These are phyloP conservation scores for Diaporthe batatas DNA, from an alignment of 2,329 filamentous ascomycete genomes.

Conservation along the genomic window DNA sequence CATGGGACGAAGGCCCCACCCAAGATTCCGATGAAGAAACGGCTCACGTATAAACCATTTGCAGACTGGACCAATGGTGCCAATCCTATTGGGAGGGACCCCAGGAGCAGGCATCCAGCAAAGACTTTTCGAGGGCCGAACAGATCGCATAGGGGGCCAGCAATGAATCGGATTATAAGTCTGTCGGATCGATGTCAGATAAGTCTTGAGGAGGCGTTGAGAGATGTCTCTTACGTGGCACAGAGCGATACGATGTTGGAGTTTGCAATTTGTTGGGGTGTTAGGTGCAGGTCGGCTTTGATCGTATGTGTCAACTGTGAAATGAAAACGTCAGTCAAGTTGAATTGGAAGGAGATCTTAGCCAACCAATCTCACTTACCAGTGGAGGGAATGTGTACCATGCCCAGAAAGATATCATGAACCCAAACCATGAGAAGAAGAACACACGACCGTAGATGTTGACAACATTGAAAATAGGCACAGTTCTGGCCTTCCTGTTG, in stretches of 20 bases:
- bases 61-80: constrained; percentile 81
- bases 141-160: constrained; percentile 87
- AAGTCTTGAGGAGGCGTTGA: neutral
- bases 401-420: constrained; percentile 89
- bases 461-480: constrained; percentile 83
- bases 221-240: constrained; percentile 67
- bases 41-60: constrained; percentile 75
- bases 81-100: constrained; percentile 84
- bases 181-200: constrained; percentile 51
- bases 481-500: constrained; percentile 84
- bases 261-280: constrained; percentile 80
- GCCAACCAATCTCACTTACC: constrained; percentile 59
- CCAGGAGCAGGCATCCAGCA: constrained; percentile 80
- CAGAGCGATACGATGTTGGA: constrained; percentile 89
- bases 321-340: constrained; percentile 27
- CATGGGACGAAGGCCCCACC: constrained; percentile 86
- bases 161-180: constrained; percentile 80
- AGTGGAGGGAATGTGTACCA: constrained; percentile 94
- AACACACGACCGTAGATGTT: constrained; percentile 88
- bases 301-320: constrained; percentile 78
- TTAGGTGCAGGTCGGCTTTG: constrained; percentile 81
- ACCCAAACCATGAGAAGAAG: constrained; percentile 90
- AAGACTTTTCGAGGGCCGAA: constrained; percentile 87
- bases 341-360: neutral
- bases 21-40: constrained; percentile 86